Conservation (phyloP, 805 yeast species). For the Kodamaea laetipori region DNA sequence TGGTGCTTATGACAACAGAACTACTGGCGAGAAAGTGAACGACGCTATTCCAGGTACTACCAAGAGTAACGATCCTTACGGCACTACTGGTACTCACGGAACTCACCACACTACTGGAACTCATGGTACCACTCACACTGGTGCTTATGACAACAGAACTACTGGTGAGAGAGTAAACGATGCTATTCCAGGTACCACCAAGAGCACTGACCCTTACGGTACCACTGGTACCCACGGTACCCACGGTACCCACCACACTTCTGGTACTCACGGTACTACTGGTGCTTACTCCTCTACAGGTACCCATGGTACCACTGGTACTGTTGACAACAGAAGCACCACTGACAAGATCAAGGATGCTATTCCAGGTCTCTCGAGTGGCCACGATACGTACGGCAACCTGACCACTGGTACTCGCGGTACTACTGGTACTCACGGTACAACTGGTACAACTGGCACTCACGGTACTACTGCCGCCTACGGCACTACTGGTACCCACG, state of each 20-base stretch:
- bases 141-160: constrained; percentile 16
- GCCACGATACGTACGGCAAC: constrained; percentile 15
- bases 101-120: constrained; percentile 10
- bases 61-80: constrained; percentile 14
- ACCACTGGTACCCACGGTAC: constrained; percentile 4
- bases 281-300: constrained; percentile 15
- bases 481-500: constrained; percentile 6
- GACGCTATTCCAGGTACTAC: constrained; percentile 19
- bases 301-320: constrained; percentile 15
- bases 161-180: constrained; percentile 7
- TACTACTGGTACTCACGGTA: constrained; percentile 1
- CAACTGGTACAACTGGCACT: constrained; percentile 11
- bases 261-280: constrained; percentile 15
- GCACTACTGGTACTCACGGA: constrained; percentile 6
- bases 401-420: background rate
- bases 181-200: constrained; percentile 20
- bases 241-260: constrained; percentile 1
- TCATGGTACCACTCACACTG: constrained; percentile 14
- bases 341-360: background rate
- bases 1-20: constrained; percentile 17
- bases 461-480: background rate
- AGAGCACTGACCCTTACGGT: constrained; percentile 15
- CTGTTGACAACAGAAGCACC: background rate
- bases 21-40: constrained; percentile 9
- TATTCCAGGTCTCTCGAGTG: constrained; percentile 18